These are phyloP conservation scores for Cytospora piceae DNA, from an alignment of 2,329 filamentous ascomycete genomes.

Conservation along the genomic window DNA sequence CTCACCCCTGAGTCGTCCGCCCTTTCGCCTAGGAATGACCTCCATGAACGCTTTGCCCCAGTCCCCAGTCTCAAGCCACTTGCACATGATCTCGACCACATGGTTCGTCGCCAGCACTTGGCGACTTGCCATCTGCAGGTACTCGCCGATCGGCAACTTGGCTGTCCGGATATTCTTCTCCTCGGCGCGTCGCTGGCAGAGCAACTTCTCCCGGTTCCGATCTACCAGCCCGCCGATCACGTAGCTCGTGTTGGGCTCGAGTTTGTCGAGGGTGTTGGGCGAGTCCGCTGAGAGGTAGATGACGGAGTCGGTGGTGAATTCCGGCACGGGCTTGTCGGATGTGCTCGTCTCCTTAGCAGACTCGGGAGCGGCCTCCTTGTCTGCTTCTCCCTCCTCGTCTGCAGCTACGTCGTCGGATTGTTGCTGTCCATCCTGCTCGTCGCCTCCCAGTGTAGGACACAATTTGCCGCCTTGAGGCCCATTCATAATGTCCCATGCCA, in stretches of 20 bases:
- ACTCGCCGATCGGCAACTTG: slow-evolving; percentile 92
- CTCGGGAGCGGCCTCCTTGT: slow-evolving; percentile 35
- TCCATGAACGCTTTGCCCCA: slow-evolving; percentile 89
- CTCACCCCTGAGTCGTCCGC: slow-evolving; percentile 65
- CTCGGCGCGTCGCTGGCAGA: slow-evolving; percentile 83
- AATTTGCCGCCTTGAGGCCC: slow-evolving; percentile 52
- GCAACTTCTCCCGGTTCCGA: slow-evolving; percentile 92
- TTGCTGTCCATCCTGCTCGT: slow-evolving; percentile 45
- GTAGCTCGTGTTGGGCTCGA: slow-evolving; percentile 89
- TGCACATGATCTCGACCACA: slow-evolving; percentile 94
- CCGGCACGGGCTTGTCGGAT: slow-evolving; percentile 36
- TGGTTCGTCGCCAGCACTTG: slow-evolving; percentile 92
- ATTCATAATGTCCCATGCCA: slow-evolving; percentile 71
- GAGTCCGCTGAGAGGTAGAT: slow-evolving; percentile 93
- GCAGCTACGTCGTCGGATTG: slow-evolving; percentile 33
- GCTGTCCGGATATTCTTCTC: slow-evolving; percentile 82
- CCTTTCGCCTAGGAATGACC: slow-evolving; percentile 90
- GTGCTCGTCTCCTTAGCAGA: slow-evolving; percentile 33
- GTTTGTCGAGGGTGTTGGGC: slow-evolving; percentile 77
- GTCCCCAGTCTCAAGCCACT: slow-evolving; percentile 86
- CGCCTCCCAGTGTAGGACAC: slow-evolving; percentile 54
- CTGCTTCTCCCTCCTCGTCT: slow-evolving; percentile 34
- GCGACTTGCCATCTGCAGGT: slow-evolving; percentile 86
- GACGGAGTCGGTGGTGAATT: slow-evolving; percentile 51
- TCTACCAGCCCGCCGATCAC: slow-evolving; percentile 94